Conservation (phyloP, 78 protist species). For the Pelomyxa schiedti region DNA sequence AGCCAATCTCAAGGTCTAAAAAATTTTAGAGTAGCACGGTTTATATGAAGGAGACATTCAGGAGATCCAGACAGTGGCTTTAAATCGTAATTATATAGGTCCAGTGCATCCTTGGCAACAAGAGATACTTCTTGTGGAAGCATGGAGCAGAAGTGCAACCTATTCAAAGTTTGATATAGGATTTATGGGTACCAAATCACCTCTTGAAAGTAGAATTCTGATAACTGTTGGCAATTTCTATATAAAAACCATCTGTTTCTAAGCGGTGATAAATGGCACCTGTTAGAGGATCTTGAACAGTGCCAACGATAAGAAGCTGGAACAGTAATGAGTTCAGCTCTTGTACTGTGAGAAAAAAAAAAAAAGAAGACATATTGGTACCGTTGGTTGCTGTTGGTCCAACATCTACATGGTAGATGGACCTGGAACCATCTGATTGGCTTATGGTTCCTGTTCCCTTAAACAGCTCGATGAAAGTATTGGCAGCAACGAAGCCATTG, state of each 20-base stretch:
- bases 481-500: no score
- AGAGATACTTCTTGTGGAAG: background rate
- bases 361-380: no score
- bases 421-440: no score
- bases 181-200: background rate
- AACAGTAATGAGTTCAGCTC: background rate
- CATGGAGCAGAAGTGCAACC: background rate
- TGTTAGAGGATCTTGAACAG: background rate
- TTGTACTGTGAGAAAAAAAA: no score
- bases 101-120: background rate
- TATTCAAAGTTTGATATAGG: background rate
- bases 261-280: background rate
- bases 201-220: background rate
- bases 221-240: background rate
- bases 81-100: background rate
- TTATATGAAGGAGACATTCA: background rate
- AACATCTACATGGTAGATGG: no score
- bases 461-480: no score
- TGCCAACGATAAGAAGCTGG: slow-evolving; percentile 2
- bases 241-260: background rate
- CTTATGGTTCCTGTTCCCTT: no score
- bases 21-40: no score
- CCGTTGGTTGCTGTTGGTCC: no score
- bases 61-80: background rate
- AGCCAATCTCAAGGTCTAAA: background rate